Evolutionary conservation across 805 yeast species (phyloP).

Genomic region (Suhomyces prunicola): DNA sequence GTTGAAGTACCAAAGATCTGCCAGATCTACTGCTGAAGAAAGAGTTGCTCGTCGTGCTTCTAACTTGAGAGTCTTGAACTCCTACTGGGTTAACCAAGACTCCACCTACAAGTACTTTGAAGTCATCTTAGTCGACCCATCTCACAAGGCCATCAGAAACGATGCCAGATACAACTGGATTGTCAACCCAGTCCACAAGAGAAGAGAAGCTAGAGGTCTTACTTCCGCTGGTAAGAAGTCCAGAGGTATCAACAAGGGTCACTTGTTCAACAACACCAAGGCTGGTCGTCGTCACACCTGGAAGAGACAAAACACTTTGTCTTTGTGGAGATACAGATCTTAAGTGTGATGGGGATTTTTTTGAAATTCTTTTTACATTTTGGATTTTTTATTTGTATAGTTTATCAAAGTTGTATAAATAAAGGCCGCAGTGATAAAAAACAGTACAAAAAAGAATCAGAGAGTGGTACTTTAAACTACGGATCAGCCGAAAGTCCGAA

Average conservation of each 20-base stretch:
- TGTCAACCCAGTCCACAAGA: constrained; percentile 99
- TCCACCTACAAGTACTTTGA: constrained; percentile 99
- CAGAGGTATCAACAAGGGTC: constrained; percentile 99
- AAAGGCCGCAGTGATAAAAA: neutral
- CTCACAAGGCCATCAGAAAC: constrained; percentile 98
- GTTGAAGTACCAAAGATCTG: constrained; percentile 98
- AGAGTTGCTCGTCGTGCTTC: constrained; percentile 99
- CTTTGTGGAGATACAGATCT: constrained; percentile 99
- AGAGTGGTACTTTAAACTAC: neutral
- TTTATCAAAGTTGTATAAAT: neutral
- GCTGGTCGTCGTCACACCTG: constrained; percentile 99
- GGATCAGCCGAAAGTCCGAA: neutral
- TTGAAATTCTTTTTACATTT: neutral
- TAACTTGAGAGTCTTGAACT: constrained; percentile 98
- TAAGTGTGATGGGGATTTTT: constrained; percentile 30
- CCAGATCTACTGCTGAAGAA: constrained; percentile 99
- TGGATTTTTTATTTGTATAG: neutral
- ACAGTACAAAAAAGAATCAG: neutral
- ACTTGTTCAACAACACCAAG: constrained; percentile 95
- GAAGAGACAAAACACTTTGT: constrained; percentile 98
- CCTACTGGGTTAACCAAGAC: constrained; percentile 99
- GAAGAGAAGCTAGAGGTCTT: constrained; percentile 99
- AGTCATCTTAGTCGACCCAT: constrained; percentile 96
- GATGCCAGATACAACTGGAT: constrained; percentile 99
- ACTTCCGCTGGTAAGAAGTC: constrained; percentile 98